phyloP scores from a whole-genome alignment of 192 early-diverging fungal species.

The Coemansia sp. region DNA sequence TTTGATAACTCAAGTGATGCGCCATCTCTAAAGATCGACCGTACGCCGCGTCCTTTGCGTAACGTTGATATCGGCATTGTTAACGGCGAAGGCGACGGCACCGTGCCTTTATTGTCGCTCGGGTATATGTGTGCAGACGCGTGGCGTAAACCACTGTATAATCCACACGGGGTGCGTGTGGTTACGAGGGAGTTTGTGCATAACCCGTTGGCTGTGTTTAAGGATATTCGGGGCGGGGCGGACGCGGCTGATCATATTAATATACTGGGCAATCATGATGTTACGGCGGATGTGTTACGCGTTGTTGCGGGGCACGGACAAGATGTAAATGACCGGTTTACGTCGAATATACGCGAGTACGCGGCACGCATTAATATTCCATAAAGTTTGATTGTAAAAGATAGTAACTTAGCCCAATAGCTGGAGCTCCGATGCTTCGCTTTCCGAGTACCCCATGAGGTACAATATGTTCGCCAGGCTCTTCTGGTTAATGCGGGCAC shows the following conservation, averaged over 20 bases:
- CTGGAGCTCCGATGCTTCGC: conserved; percentile 67
- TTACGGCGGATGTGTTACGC: conserved; percentile 61
- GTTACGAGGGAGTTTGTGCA: conserved; percentile 74
- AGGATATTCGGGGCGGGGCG: conserved; percentile 72
- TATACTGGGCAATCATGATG: conserved; percentile 78
- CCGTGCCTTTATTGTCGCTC: conserved; percentile 80
- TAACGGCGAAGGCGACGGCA: conserved; percentile 81
- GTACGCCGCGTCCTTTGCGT: conserved; percentile 26
- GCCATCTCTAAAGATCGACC: conserved; percentile 36
- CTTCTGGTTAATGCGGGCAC: conserved; percentile 89
- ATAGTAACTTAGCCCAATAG: not conserved
- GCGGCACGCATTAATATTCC: conserved; percentile 33
- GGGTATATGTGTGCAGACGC: conserved; percentile 87
- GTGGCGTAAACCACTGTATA: conserved; percentile 80
- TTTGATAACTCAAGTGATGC: conserved; percentile 21
- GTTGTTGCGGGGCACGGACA: conserved; percentile 55
- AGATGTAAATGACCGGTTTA: conserved; percentile 36
- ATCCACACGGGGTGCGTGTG: conserved; percentile 70
- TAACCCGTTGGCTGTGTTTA: conserved; percentile 55
- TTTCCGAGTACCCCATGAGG: conserved; percentile 85
- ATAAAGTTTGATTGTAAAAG: not conserved
- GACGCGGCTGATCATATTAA: conserved; percentile 84
- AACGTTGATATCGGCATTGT: conserved; percentile 63
- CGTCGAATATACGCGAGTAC: conserved; percentile 52
- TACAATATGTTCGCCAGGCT: conserved; percentile 89